Evolutionary conservation across 2,329 filamentous ascomycete genomes (phyloP), one percentile per base, ranked within the genome.

Genomic region (Phialocephala sp.): DNA sequence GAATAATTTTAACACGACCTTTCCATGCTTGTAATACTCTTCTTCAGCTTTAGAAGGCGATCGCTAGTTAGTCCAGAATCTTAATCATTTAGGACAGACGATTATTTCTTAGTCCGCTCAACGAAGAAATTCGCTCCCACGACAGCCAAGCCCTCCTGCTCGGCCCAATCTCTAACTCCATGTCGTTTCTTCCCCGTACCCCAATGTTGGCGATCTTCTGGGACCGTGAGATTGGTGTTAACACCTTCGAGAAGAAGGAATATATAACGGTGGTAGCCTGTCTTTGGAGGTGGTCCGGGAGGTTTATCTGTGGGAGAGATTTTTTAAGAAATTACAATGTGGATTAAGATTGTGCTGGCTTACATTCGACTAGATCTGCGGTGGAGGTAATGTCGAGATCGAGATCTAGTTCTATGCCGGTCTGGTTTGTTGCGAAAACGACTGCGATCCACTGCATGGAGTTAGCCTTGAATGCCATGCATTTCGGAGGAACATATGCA

Each of bases 211-310:
- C 84, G 75, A n/a, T 83, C 79, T 59, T 76, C 74, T 0, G 85
- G 85, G 65, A 75, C 79, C 18, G 74, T 80, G 66, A 86, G 69
- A 66, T 80, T 72, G 59, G 73, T 15, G 77, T 80, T 69, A 74
- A 75, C 71, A 1, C 77, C 78, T 60, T 75, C 80, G 64, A 87
- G 77, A 8, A 84, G 78, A 4, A 86, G 76, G 68, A 87, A 85
- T 3, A 87, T 82, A 72, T 87, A 87, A 61, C 85, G 78, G 71
- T 87, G 85, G 70, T 82, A 82, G 2, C 84, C 84, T 0, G 85
- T 87, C 75, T 84, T 83, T 8, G 79, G 76, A 0, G 85, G 85
- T 36, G 85, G 85, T 6, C 79, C 80, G 0, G 85, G 85, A 5
- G 84, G 79, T 69, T 85, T 82, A 70, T 86, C 87, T 65, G 15